Conservation (phyloP, 371 early-diverging fungal genomes). For the Syncephalis fuscata region DNA sequence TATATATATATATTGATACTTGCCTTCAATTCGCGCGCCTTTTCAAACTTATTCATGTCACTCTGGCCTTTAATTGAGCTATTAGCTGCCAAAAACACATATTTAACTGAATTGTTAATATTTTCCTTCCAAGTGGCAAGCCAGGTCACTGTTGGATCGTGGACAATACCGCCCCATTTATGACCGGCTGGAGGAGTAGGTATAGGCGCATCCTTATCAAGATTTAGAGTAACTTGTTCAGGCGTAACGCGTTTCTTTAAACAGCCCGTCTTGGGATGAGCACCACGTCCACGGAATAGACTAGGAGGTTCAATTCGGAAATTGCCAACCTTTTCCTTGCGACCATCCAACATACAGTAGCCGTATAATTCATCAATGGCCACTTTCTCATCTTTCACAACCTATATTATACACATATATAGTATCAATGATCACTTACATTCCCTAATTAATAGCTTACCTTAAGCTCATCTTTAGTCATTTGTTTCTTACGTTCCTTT, state of each 20-base stretch:
- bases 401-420: too few relatives aligned
- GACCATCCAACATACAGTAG: constrained; percentile 64
- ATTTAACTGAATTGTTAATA: constrained; percentile 79
- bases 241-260: constrained; percentile 79
- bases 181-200: constrained; percentile 83
- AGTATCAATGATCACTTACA: neutral
- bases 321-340: constrained; percentile 94
- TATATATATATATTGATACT: neutral
- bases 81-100: constrained; percentile 84
- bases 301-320: constrained; percentile 94
- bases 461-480: constrained; percentile 84
- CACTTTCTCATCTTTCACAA: constrained; percentile 50
- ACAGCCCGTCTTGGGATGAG: constrained; percentile 87
- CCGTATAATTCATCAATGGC: constrained; percentile 59
- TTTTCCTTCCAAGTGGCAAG: constrained; percentile 96
- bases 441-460: too few relatives aligned
- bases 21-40: constrained; percentile 78
- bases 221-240: constrained; percentile 87
- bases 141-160: constrained; percentile 91
- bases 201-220: constrained; percentile 57
- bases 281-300: constrained; percentile 92
- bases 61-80: constrained; percentile 91
- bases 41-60: constrained; percentile 92
- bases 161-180: constrained; percentile 70
- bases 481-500: constrained; percentile 60